Percentiles rank a stretch among this genome's conserved stretches.
phyloP scores from a whole-genome alignment of 2,329 filamentous ascomycete species.

The Phialocephala sp. region DNA sequence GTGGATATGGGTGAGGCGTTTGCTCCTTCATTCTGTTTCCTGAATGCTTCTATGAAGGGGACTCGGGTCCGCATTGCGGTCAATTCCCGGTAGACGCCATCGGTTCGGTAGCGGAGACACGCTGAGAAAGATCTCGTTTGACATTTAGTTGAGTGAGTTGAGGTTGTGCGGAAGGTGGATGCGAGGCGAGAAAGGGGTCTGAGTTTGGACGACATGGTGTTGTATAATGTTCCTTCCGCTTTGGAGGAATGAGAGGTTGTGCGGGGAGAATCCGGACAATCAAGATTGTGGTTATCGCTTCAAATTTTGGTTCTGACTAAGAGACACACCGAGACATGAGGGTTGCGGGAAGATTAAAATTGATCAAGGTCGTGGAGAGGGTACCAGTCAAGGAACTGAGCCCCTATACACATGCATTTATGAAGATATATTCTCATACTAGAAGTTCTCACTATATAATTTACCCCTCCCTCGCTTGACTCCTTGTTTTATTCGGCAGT shows the following conservation, averaged over 20 bases:
- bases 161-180: not conserved
- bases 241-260: not conserved
- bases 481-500: not conserved
- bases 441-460: not conserved
- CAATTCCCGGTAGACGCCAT: constrained; percentile 65
- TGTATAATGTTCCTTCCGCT: not conserved
- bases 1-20: constrained; percentile 10
- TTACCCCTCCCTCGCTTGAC: not conserved
- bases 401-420: too few species aligned
- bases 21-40: constrained; percentile 48
- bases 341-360: not conserved
- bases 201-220: constrained; percentile 26
- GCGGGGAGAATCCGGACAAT: not conserved
- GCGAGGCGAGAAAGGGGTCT: constrained; percentile 6
- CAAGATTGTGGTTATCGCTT: constrained; percentile 13
- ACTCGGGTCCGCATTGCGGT: constrained; percentile 65
- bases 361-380: not conserved
- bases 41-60: constrained; percentile 72
- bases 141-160: not conserved
- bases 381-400: not conserved
- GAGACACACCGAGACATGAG: not conserved
- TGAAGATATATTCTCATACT: not conserved
- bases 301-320: constrained; percentile 12
- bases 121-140: constrained; percentile 33
- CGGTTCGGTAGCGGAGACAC: constrained; percentile 38